Conservation (phyloP, 176 grass and related monocot species). For the Sorghum bicolor region DNA sequence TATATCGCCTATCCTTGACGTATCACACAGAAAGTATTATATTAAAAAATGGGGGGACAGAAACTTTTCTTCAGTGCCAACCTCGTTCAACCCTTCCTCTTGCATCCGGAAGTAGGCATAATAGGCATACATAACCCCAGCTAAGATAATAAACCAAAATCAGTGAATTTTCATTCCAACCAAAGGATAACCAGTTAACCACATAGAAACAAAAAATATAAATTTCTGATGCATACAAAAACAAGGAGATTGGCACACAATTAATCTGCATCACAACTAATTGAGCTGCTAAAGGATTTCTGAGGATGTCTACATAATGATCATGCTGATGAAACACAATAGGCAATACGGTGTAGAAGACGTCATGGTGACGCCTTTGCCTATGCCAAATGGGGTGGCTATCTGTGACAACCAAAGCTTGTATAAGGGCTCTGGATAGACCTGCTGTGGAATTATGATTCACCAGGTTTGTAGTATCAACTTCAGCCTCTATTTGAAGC, state of each 20-base stretch:
- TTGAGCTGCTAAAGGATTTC: neutral
- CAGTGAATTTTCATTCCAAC: neutral
- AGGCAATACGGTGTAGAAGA: neutral
- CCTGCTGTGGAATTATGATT: neutral
- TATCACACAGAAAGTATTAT: too few species aligned
- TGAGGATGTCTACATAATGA: neutral
- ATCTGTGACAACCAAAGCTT: neutral
- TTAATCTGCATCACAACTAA: constrained; percentile 3
- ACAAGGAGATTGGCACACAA: neutral
- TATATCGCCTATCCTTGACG: neutral
- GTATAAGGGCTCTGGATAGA: neutral
- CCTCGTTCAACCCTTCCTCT: neutral
- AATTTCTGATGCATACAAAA: neutral
- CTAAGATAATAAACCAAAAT: neutral
- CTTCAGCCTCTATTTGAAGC: constrained; percentile 50
- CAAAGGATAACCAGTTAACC: neutral
- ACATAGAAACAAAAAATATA: neutral
- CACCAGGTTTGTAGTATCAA: neutral
- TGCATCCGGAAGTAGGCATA: neutral
- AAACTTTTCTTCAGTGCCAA: too few species aligned
- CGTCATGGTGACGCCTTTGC: neutral
- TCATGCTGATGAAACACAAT: neutral
- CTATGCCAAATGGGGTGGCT: neutral
- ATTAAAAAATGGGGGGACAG: too few species aligned
- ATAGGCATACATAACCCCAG: neutral